These are phyloP conservation scores for Fusarium falciforme DNA, from an alignment of 2,329 filamentous ascomycete species.

Conservation along the genomic window DNA sequence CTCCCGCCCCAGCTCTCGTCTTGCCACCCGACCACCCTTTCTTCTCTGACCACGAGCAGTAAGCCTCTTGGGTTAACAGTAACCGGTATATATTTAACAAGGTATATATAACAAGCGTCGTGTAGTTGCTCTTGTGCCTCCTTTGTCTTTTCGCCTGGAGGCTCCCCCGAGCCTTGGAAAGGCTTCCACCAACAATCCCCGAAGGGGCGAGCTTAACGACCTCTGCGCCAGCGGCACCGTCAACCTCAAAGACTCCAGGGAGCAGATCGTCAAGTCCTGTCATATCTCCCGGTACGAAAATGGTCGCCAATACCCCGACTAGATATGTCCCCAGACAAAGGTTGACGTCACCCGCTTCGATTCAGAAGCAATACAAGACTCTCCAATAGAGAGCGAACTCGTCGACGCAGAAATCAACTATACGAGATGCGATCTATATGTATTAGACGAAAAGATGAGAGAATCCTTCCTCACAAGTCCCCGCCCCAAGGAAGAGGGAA, in stretches of 20 bases:
- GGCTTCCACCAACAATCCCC: no score
- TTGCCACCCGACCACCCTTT: background rate
- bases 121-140: background rate
- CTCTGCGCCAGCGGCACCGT: no score
- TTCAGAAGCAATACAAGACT: no score
- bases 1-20: background rate
- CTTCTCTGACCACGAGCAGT: background rate
- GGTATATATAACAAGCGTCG: background rate
- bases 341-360: background rate
- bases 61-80: background rate
- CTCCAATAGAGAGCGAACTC: background rate
- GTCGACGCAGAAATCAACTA: background rate
- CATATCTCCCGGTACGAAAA: background rate
- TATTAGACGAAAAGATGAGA: background rate
- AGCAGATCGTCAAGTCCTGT: no score
- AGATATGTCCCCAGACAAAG: background rate
- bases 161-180: no score
- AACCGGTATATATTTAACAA: background rate
- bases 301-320: background rate
- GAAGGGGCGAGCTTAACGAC: no score
- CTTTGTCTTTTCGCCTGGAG: background rate
- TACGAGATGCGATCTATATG: background rate
- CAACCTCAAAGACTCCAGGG: no score
- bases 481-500: no score
- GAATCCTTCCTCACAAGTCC: background rate